Base-by-base conservation (phyloP, 2,329 filamentous ascomycete genomes). In the Aureobasidium lini region DNA sequence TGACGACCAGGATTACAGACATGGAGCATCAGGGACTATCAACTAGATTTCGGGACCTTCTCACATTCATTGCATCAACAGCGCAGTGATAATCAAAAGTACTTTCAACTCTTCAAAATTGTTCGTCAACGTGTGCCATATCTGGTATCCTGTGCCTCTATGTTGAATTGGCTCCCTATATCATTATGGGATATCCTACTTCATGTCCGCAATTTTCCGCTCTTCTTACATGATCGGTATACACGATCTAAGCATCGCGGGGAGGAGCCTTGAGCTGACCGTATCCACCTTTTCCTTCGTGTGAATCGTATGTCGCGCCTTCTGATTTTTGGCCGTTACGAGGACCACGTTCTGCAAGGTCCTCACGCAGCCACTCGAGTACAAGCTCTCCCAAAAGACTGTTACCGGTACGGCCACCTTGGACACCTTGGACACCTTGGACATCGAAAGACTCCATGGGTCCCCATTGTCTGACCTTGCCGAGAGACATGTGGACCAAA, bases 401-500 rank as follows among this genome's bases (percentile, higher is more conserved):
- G 73, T 96, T 96, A 37, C 91, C 91, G 2, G 78, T 79, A 31
- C 63, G 75, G 63, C 70, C 68, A 65, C 70, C 68, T 47, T 77
- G 75, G 62, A 82, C 77, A 65, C 70, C 68, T 47, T 77, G 75
- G 62, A 82, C 77, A 29, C 74, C 72, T 16, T 77, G 76, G 49
- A 80, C 76, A 53, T 90, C 78, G 76, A 94, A 92, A 36, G 79
- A 76, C 58, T 86, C 84, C 46, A 93, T 84, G 37, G 78, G 76
- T 1, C 91, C 93, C 86, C 87, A 95, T 73, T 95, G 89, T 78
- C 90, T 92, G 63, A 96, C 87, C 63, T 81, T 84, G 31, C 94
- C 94, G 48, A 96, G 73, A 70, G 91, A 87, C 93, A 99, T 96
- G 72, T 97, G 93, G 52, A 95, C 92, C 39, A 99, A 79, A 75